Base-by-base conservation (phyloP, 2,329 filamentous ascomycete species). In the Metarhizium rileyi region DNA sequence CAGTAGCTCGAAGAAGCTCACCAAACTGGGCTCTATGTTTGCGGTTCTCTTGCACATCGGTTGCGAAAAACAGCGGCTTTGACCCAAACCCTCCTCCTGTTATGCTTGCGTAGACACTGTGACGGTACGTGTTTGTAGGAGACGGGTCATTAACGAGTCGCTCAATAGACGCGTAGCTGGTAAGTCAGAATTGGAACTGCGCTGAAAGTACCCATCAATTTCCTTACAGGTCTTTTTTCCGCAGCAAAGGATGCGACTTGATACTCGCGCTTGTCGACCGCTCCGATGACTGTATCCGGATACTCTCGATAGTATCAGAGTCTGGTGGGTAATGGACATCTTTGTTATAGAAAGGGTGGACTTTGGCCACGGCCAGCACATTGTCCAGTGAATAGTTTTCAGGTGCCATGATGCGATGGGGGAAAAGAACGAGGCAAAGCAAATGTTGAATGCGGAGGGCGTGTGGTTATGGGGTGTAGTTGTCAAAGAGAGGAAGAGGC, bases 21-120 rank as follows among this genome's bases (percentile, higher is more conserved):
- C 69, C 70, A 12, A 66, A 63, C 0, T 53, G 50, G 4, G 61
- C 60, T 42, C 71, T 58, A 1, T 74, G 71, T 1, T 52, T 53
- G 1, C 71, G 68, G 25, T 72, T 74, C 48, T 74, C 71, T 1
- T 54, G 16, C 0, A 58, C 56, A 52, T 73, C 69, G 0, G 66
- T 69, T 0, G 65, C 63, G 46, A 74, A 74, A 35, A 72, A 59
- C 51, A 74, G 51, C 0, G 65, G 62, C 0, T 56, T 55, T 0
- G 60, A 60, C 0, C 61, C 61, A 0, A 53, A 60, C 0, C 66
- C 68, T 0, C 72, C 71, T 0, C 72, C 70, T 0, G 71, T 73
- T 1, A 60, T 59, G 38, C 68, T 71, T 0, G 66, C 60, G 46
- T 73, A 74, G 3, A 61, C 55, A 22, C 60, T 61, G 3, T 57